phyloP scores from a whole-genome alignment of 257 asterid genomes.

The Nicotiana noctiflora region DNA sequence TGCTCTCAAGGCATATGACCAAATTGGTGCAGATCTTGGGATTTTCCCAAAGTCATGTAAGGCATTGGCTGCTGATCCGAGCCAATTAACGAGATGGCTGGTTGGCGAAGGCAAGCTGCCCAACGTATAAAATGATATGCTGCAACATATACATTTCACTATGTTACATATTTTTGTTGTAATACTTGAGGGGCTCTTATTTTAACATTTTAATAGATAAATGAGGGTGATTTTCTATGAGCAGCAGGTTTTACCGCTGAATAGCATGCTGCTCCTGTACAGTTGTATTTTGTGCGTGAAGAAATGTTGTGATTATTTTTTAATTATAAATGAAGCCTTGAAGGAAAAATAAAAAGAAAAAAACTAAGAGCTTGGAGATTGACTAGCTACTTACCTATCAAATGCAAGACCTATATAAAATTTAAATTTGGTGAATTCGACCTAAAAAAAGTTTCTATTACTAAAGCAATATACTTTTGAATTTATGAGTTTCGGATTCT shows the following conservation, averaged over 20 bases:
- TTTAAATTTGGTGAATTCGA: no score
- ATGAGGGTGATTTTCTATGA: not conserved
- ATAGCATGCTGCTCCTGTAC: slow-evolving; percentile 9
- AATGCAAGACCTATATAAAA: no score
- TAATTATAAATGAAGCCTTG: no score
- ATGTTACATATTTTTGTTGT: not conserved
- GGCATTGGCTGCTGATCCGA: slow-evolving; percentile 65
- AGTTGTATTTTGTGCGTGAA: not conserved
- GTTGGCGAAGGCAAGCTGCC: slow-evolving; percentile 71
- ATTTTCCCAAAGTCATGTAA: slow-evolving; percentile 75
- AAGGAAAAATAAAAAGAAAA: no score
- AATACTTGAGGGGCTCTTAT: not conserved
- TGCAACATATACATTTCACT: not conserved
- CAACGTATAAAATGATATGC: slow-evolving; percentile 10
- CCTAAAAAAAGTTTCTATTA: no score
- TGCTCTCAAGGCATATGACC: slow-evolving; percentile 46
- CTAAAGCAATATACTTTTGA: no score
- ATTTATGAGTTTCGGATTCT: no score
- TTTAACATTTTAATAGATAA: not conserved
- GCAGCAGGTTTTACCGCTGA: slow-evolving; percentile 7
- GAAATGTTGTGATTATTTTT: not conserved
- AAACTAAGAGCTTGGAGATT: no score
- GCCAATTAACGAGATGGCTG: slow-evolving; percentile 91
- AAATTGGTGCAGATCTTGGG: slow-evolving; percentile 68
- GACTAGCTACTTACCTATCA: no score